These are phyloP conservation scores for Persicaria tinctoria DNA, from an alignment of 148 eudicot genomes.

Conservation along the genomic window DNA sequence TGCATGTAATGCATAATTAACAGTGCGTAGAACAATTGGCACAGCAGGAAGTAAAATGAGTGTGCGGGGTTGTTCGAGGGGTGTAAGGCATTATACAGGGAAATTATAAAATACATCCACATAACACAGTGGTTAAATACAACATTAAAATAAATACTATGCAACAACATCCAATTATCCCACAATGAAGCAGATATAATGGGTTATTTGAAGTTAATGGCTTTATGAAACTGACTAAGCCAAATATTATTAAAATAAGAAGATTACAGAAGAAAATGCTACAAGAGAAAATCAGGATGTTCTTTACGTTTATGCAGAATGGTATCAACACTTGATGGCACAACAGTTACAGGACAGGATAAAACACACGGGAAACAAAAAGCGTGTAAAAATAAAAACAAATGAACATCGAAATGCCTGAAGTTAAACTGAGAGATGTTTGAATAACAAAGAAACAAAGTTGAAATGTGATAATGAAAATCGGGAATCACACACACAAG, in stretches of 20 bases:
- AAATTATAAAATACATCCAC: neutral
- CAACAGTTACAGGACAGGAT: neutral
- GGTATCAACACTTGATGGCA: neutral
- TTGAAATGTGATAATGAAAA: no score
- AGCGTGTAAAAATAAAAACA: neutral
- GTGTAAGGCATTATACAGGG: neutral
- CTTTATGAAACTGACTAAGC: neutral
- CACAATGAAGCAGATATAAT: no score
- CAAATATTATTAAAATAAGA: neutral
- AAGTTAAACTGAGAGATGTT: neutral
- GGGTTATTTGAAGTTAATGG: neutral
- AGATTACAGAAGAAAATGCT: neutral
- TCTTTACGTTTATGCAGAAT: neutral
- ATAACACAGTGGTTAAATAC: neutral
- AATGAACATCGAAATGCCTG: neutral
- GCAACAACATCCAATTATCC: neutral
- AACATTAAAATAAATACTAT: neutral
- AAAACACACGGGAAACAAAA: neutral
- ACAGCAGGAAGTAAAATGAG: neutral
- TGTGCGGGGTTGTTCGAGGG: no score
- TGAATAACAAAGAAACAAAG: neutral
- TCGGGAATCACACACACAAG: no score
- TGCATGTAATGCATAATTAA: constrained; percentile 21
- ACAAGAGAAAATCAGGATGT: neutral
- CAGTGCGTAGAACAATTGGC: neutral